Base-by-base conservation (phyloP, 805 yeast genomes). In the Candida anglica region DNA sequence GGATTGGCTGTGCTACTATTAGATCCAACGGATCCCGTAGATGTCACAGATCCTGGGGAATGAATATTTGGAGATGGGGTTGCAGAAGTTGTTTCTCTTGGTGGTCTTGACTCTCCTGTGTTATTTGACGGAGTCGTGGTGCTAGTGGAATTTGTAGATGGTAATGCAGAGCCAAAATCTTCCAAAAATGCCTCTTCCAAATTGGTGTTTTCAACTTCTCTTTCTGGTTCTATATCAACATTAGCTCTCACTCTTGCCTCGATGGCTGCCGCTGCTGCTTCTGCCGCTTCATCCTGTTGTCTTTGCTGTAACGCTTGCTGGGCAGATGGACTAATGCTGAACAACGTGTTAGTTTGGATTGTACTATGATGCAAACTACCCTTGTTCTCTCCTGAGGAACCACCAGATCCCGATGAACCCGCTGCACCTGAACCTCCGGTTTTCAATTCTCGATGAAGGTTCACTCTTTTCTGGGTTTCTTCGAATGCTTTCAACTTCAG, bases 401-500 rank as follows among this genome's bases (percentile, higher is more conserved):
- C 15, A 6, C 40, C 31, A n/a, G 33, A 8, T n/a, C 26, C 25
- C 8, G 11, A 4, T 17, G 32, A 5, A 6, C 30, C 26, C 13
- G 23, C 32, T 14, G 42, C 37, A 14, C 39, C 40, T 19, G 32
- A 30, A 19, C 10, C 6, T 18, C 34, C 19, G 11, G 31, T 22
- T 28, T 13, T 36, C 22, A 47, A 28, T 3, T 41, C 38, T 11
- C 40, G 37, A 8, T 40, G 37, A 10, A 37, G 30, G 17, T 40
- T 43, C 0, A 34, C 22, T 25, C 43, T 50, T 37, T 43, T 47
- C 32, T 61, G 64, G 14, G 45, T 17, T 6, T 71, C 75, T 38
- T 72, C 75, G 3, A 66, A 50, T 1, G 55, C 51, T 32, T 63
- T 62, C 32, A 79, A 60, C 47, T 80, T 80, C 8, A 58, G 42